A percentile compares a stretch with the other conserved stretches of the same genome.
Evolutionary conservation across 73 alveolate genomes (phyloP).

Genomic region (Paraurostyla sp.): DNA sequence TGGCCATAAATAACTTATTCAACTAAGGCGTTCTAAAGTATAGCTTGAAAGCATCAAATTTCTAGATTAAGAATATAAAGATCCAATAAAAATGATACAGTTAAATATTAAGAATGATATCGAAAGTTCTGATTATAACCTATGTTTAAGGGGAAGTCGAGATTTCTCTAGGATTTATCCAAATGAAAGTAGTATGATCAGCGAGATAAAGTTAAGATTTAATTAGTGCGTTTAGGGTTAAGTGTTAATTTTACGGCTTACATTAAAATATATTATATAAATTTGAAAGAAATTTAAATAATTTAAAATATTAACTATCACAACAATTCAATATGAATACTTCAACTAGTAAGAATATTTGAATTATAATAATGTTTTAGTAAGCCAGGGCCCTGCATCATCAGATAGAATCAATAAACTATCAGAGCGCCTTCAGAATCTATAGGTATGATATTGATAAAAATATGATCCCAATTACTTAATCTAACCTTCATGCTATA

Average conservation of each 20-base stretch:
- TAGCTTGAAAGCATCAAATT: neutral
- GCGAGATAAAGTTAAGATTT: neutral
- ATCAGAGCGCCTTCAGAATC: conserved; percentile 23
- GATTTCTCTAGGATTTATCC: conserved; percentile 9
- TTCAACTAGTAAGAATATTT: conserved; percentile 3
- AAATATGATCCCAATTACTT: no score
- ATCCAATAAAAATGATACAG: neutral
- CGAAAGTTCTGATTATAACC: conserved; percentile 59
- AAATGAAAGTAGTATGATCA: conserved; percentile 35
- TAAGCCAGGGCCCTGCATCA: conserved; percentile 1
- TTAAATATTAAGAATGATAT: conserved; percentile 3
- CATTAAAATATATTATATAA: neutral
- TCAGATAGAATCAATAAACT: conserved; percentile 45
- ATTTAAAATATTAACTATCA: neutral
- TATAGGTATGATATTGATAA: conserved; percentile 32
- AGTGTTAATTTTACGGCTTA: conserved; percentile 14
- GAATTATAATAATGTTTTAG: neutral
- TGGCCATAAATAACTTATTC: neutral
- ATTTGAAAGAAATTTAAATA: neutral
- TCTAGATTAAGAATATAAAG: neutral
- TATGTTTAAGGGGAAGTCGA: conserved; percentile 56
- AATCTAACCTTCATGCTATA: no score
- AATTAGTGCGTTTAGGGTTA: neutral
- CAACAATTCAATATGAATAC: conserved; percentile 36
- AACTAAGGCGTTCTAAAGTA: neutral